Base-by-base conservation (phyloP, 2,329 filamentous ascomycete genomes). In the Lasiodiplodia sp. region DNA sequence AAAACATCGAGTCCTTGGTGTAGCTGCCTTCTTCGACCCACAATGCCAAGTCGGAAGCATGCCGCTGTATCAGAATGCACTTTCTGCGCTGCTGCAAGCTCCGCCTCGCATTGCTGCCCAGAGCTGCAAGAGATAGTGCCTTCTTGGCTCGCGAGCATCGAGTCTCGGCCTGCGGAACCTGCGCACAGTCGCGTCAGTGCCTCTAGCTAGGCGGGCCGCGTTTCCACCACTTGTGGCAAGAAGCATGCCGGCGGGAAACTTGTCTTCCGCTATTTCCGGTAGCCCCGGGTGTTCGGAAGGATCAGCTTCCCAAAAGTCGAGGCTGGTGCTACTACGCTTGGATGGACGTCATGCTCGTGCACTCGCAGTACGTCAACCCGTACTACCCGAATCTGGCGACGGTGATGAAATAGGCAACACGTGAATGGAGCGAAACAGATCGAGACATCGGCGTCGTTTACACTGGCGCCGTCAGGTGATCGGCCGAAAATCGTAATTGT, bases 401-500 rank as follows among this genome's bases (percentile, higher is more conserved):
- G n/a, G 37, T 38, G 55, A 25, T 53, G 51, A 10, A 38, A 28
- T 7, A 25, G n/a, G 28, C 18, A 38, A 23, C 23, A 47, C 28
- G 40, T 8, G 16, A 44, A 21, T 60, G 37, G 44, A 44, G 44
- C 56, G 31, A 47, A 23, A 40, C 38, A 44, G 57, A 60, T 60
- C 57, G 16, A n/a, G 57, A 60, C 10, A 44, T 44, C 38, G 18
- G 23, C 2, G 40, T n/a, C 37, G 25, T 11, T n/a, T 12, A 16
- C 60, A 63, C 34, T 52, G 3, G 25, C n/a, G 6, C 23, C 60
- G 25, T 18, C 18, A 38, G 44, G 7, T 38, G 60, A 52, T 64
- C 60, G 6, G 3, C 60, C n/a, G 44, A 64, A 37, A 34, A 64
- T 64, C 60, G 60, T 12, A 52, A 64, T 64, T 8, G 57, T 64